phyloP scores from a whole-genome alignment of 2,329 filamentous ascomycete genomes.

The Botrytis fragariae region DNA sequence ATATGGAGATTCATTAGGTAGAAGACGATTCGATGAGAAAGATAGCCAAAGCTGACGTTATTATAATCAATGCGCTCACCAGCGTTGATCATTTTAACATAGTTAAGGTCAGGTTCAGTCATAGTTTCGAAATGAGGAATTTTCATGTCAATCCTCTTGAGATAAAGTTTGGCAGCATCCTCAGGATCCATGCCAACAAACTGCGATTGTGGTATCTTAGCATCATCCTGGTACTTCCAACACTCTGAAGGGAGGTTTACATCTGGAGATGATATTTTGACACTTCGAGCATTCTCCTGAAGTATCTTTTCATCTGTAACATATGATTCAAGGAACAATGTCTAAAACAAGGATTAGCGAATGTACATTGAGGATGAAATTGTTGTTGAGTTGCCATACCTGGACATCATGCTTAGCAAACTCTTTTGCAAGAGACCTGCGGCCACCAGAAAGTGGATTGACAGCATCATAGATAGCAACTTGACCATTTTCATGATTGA shows the following conservation, averaged over 20 bases:
- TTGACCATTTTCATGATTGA: slow-evolving; percentile 96
- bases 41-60: slow-evolving; percentile 93
- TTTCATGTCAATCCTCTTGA: slow-evolving; percentile 83
- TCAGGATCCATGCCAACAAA: slow-evolving; percentile 90
- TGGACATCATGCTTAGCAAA: slow-evolving; percentile 97
- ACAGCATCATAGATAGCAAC: slow-evolving; percentile 99
- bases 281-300: slow-evolving; percentile 92
- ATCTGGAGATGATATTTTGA: slow-evolving; percentile 97
- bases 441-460: slow-evolving; percentile 80
- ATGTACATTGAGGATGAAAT: not conserved
- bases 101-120: slow-evolving; percentile 90
- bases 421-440: slow-evolving; percentile 85
- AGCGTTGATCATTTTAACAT: slow-evolving; percentile 99
- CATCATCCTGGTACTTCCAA: slow-evolving; percentile 8
- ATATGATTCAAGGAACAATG: slow-evolving; percentile 92
- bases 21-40: slow-evolving; percentile 96
- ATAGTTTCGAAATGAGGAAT: slow-evolving; percentile 98
- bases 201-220: slow-evolving; percentile 42
- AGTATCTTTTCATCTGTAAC: slow-evolving; percentile 93
- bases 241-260: slow-evolving; percentile 47
- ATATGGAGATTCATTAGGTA: slow-evolving; percentile 97
- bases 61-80: slow-evolving; percentile 92
- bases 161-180: slow-evolving; percentile 88
- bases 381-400: slow-evolving; percentile 46
- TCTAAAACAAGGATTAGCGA: slow-evolving; percentile 50